Base-by-base conservation (phyloP, 2,329 filamentous ascomycete genomes). In the Trichoderma guizhouense region DNA sequence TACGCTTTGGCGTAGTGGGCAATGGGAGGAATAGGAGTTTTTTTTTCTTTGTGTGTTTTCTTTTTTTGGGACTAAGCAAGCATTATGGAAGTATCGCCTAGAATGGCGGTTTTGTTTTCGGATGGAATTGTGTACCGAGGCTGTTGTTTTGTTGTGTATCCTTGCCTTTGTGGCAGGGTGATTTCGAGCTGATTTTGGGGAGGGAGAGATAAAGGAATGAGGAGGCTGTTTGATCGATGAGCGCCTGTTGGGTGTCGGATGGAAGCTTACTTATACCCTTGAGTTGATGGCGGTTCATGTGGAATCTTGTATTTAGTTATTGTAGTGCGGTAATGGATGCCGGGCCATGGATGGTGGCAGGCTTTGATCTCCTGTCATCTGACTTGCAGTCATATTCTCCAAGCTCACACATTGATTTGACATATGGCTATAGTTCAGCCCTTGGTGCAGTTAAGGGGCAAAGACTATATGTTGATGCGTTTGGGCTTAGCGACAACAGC, bases 231-330 rank as follows among this genome's bases (percentile, higher is more conserved):
- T 61, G 26, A 64, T 30, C 9, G 57, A 62, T 36, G 55, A 64
- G 32, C 24, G 24, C 26, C 32, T 62, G 65, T 39, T 21, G 36
- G 65, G 65, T 39, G 34, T 26, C 21, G 30, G 58, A 67, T 43
- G 30, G 69, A 57, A 61, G 55, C 21, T 53, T 11, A 43, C 15
- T 64, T 69, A 72, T 72, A 72, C 71, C 71, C 71, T 64, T 51
- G 43, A 34, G 28, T 69, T 61, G 39, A 47, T 53, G 57, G 58
- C 26, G 32, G 47, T 61, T 51, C 60, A n/a, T 43, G 60, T 62
- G 57, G 43, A 53, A 53, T 36, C n/a, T 51, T 51, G 67, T 53
- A 69, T 61, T 62, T 69, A 47, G 36, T 36, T 26, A 55, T 55
- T 24, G 57, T 60, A 60, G 36, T 47, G 60, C 47, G 47, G 47